Percentiles rank a stretch among this genome's conserved stretches.
Evolutionary conservation across 2,329 filamentous ascomycete genomes (phyloP).

Genomic region (Monosporascus sp.): DNA sequence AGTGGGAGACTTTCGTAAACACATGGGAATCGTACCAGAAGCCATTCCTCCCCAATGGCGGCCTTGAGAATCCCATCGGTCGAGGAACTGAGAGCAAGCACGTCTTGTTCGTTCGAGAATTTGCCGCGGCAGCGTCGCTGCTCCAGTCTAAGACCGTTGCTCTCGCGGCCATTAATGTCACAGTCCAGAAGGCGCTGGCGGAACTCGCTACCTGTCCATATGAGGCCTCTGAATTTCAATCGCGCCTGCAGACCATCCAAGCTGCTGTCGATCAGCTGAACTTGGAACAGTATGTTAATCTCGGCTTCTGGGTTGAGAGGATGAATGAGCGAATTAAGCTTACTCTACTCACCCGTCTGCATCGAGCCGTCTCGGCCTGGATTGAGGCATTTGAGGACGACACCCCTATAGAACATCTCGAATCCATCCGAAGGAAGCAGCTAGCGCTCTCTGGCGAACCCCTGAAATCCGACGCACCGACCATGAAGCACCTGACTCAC

Average conservation of each 20-base stretch:
- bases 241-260: slow-evolving; percentile 79
- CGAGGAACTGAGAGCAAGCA: slow-evolving; percentile 77
- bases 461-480: slow-evolving; percentile 49
- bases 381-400: slow-evolving; percentile 74
- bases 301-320: slow-evolving; percentile 81
- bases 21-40: slow-evolving; percentile 86
- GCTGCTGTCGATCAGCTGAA: slow-evolving; percentile 93
- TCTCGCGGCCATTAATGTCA: slow-evolving; percentile 73
- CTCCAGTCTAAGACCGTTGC: slow-evolving; percentile 83
- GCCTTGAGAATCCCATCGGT: slow-evolving; percentile 50
- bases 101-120: slow-evolving; percentile 92
- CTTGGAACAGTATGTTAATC: slow-evolving; percentile 90
- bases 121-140: slow-evolving; percentile 79
- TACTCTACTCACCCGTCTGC: slow-evolving; percentile 75
- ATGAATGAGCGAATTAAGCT: slow-evolving; percentile 82
- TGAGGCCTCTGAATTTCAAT: slow-evolving; percentile 70
- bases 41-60: slow-evolving; percentile 51
- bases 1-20: slow-evolving; percentile 98
- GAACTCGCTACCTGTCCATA: slow-evolving; percentile 85
- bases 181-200: slow-evolving; percentile 70
- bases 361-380: slow-evolving; percentile 80
- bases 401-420: slow-evolving; percentile 32
- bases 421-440: slow-evolving; percentile 49
- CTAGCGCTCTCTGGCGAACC: slow-evolving; percentile 37
- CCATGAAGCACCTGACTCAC: slow-evolving; percentile 70